Conservation (phyloP, 1,139 yeast species). For the Martiniozyma asiatica region DNA sequence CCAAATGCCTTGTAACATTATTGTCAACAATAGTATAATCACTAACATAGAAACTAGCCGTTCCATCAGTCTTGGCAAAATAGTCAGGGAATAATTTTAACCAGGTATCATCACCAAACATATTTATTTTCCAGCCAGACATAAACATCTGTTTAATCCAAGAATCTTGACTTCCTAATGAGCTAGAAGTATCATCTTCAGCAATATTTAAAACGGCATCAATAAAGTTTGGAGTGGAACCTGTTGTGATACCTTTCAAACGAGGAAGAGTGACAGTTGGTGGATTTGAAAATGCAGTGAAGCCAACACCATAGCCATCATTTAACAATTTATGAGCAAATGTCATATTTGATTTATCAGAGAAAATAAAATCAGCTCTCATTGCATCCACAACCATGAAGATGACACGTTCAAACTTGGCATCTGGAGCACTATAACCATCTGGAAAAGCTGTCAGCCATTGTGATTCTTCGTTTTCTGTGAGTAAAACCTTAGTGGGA, state of each 20-base stretch:
- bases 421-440: conserved; percentile 20
- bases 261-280: conserved; percentile 79
- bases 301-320: conserved; percentile 66
- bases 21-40: conserved; percentile 89
- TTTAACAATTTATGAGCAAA: conserved; percentile 58
- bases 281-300: conserved; percentile 81
- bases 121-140: conserved; percentile 43
- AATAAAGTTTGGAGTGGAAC: conserved; percentile 67
- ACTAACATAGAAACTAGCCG: conserved; percentile 86
- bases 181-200: conserved; percentile 76
- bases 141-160: conserved; percentile 62
- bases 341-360: conserved; percentile 47
- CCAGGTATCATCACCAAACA: conserved; percentile 99
- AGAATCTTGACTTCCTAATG: conserved; percentile 67
- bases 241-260: conserved; percentile 69
- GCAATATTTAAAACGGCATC: conserved; percentile 90
- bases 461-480: conserved; percentile 14
- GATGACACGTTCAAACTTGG: conserved; percentile 57
- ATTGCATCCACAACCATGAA: conserved; percentile 89
- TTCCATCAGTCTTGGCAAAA: conserved; percentile 67
- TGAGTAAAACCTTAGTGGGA: conserved; percentile 55
- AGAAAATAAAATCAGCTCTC: conserved; percentile 76
- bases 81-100: conserved; percentile 65
- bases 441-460: conserved; percentile 15
- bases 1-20: conserved; percentile 84